Base-by-base conservation (phyloP, 2,329 filamentous ascomycete species). In the Colletotrichum cuscutae region DNA sequence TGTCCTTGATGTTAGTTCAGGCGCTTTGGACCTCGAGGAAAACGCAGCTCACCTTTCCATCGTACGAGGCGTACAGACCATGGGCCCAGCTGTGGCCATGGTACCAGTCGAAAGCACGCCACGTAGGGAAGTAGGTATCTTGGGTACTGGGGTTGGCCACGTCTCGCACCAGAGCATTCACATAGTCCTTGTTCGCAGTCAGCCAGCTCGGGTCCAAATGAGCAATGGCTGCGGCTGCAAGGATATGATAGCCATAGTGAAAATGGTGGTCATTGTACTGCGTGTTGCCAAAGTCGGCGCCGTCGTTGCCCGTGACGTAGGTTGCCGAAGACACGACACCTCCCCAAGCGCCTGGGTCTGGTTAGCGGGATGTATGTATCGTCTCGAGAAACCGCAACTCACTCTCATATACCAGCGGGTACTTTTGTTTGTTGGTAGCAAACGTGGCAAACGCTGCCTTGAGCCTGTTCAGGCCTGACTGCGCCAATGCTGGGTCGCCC, bases 31-130 rank as follows among this genome's bases (percentile, higher is more conserved):
- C 11, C 4, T 19, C 9, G n/a, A 22, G 19, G 1, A 3, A 6
- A 6, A 28, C 3, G 5, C 19, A 19, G 3, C 32, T 65, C 59
- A 85, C 91, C 83, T 95, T 95, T 73, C 94, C 94, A 80, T 96
- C 93, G 68, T 85, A 85, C 49, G 89, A 87, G 74, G 93, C 89
- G 77, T 90, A 94, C 5, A 96, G 83, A 1, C 94, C 94, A 68
- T 94, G 95, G 2, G 96, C 96, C 95, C 96, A 98, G 71, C 93
- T 95, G 86, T 98, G 97, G 2, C 96, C 97, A 78, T 97, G 91
- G 81, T 92, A 98, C 94, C 95, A 98, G 82, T 98, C 97, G 79
- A 98, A 98, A 69, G 87, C 90, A 61, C 97, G 90, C 74, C 89
- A 95, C 76, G 94, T 92, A 0, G 96, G 95, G 81, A 97, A 98